A percentile compares a stretch with the other conserved stretches of the same genome.
Evolutionary conservation across 768 basidiomycete genomes (phyloP).

Genomic region (Gyrodon lividus): DNA sequence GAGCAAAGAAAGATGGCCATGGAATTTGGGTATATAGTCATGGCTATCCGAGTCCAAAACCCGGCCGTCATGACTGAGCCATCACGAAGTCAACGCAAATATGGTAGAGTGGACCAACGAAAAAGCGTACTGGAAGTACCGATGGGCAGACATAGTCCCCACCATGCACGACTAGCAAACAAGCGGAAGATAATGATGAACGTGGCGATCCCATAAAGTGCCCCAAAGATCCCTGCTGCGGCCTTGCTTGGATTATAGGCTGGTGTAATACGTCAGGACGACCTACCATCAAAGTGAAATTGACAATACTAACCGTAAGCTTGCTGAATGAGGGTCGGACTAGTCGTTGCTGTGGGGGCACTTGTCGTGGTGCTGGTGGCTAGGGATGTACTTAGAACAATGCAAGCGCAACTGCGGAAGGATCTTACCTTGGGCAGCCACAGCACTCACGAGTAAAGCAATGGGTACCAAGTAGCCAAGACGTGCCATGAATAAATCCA

Average conservation of each 20-base stretch:
- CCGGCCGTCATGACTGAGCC: slow-evolving; percentile 22
- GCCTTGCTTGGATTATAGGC: slow-evolving; percentile 26
- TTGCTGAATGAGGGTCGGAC: slow-evolving; percentile 7
- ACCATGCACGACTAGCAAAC: slow-evolving; percentile 24
- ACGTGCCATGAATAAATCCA: too few relatives aligned
- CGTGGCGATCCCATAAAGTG: slow-evolving; percentile 17
- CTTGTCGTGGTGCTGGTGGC: slow-evolving; percentile 4
- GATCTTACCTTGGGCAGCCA: slow-evolving; percentile 6
- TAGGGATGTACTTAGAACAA: background rate
- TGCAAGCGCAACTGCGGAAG: background rate
- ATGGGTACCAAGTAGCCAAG: background rate
- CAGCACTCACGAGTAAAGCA: background rate
- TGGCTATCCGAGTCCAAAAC: slow-evolving; percentile 19
- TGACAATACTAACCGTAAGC: background rate
- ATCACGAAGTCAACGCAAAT: background rate
- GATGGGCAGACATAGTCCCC: slow-evolving; percentile 33
- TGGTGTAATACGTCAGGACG: slow-evolving; percentile 3
- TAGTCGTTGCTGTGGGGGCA: slow-evolving; percentile 9
- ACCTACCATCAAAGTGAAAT: background rate
- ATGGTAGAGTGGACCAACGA: background rate
- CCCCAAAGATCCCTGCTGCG: slow-evolving; percentile 22
- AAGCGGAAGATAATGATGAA: slow-evolving; percentile 18
- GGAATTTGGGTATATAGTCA: slow-evolving; percentile 21
- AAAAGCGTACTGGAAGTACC: slow-evolving; percentile 23
- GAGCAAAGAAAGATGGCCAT: slow-evolving; percentile 16